Conservation (phyloP, 768 basidiomycete genomes). For the Lentinula lateritia region DNA sequence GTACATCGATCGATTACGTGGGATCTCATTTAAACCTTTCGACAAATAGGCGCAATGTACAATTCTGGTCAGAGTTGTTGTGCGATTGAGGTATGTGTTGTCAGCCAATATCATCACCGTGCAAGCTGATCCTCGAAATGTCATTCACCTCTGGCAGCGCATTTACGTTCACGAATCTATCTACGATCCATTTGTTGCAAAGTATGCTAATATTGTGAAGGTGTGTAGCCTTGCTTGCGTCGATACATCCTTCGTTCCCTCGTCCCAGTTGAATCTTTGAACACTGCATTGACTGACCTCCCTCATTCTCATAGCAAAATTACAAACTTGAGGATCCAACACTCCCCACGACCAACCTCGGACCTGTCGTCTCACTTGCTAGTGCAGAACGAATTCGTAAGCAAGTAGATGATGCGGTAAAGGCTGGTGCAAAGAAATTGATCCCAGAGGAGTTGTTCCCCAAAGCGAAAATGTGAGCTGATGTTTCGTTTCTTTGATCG, state of each 20-base stretch:
- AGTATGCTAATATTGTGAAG: constrained; percentile 71
- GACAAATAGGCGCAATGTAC: constrained; percentile 63
- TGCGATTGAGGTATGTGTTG: constrained; percentile 65
- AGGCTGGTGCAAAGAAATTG: constrained; percentile 73
- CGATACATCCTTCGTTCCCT: not conserved
- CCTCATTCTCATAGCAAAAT: constrained; percentile 31
- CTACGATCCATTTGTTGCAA: constrained; percentile 73
- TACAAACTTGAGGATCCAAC: constrained; percentile 90
- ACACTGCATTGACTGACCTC: not conserved
- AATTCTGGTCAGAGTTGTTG: constrained; percentile 99
- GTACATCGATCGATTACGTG: constrained; percentile 7
- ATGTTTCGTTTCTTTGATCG: not conserved
- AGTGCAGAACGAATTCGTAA: constrained; percentile 82
- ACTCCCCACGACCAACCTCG: constrained; percentile 66
- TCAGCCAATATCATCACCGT: not conserved
- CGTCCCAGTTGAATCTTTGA: no score
- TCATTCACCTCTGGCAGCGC: constrained; percentile 37
- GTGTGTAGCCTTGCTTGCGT: constrained; percentile 24
- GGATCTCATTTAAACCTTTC: not conserved
- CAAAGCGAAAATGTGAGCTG: constrained; percentile 57
- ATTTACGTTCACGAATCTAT: constrained; percentile 90
- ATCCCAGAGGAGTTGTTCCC: constrained; percentile 65
- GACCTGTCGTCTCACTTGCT: constrained; percentile 87
- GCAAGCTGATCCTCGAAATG: no score
- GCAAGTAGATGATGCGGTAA: constrained; percentile 81